These are phyloP conservation scores for Phytophthora sojae DNA, from an alignment of 352 stramenopile species.

Conservation along the genomic window DNA sequence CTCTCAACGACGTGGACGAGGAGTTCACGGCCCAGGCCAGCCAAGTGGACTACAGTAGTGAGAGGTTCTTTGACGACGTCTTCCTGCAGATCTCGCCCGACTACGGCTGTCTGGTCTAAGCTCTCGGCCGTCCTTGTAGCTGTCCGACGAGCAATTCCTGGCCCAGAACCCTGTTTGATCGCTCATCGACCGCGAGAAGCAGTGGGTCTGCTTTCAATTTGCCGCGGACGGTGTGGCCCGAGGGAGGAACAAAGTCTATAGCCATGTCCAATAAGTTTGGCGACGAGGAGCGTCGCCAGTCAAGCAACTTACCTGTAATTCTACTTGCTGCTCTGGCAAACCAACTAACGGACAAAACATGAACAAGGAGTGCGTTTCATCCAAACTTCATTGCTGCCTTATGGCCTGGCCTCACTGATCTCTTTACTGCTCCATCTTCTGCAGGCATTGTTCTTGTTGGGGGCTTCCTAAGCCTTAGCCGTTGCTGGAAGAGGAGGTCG, in stretches of 20 bases:
- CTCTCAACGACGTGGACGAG: constrained; percentile 55
- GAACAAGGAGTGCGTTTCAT: background rate
- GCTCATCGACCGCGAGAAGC: constrained; percentile 32
- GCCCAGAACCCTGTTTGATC: constrained; percentile 23
- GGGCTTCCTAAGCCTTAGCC: constrained; percentile 2
- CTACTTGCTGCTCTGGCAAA: constrained; percentile 17
- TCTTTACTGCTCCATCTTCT: constrained; percentile 2
- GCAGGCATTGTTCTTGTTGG: background rate
- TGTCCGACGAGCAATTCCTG: background rate
- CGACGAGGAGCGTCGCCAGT: constrained; percentile 2
- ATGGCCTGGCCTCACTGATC: background rate
- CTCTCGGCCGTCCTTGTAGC: background rate
- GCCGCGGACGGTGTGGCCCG: constrained; percentile 1
- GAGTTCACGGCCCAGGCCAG: constrained; percentile 54
- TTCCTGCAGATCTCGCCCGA: constrained; percentile 82
- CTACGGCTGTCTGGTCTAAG: constrained; percentile 74
- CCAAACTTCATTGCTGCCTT: constrained; percentile 10
- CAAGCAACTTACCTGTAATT: constrained; percentile 28
- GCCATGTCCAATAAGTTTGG: constrained; percentile 28
- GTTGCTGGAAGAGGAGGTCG: constrained; percentile 24
- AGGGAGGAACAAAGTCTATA: constrained; percentile 8
- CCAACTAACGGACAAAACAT: constrained; percentile 5
- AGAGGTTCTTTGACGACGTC: constrained; percentile 80
- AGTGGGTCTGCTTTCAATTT: constrained; percentile 12
- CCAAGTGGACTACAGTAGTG: constrained; percentile 73